A percentile compares a stretch with the other conserved stretches of the same genome.
These are phyloP conservation scores for Solanum virginianum DNA, from an alignment of 257 asterid genomes.

Conservation along the genomic window DNA sequence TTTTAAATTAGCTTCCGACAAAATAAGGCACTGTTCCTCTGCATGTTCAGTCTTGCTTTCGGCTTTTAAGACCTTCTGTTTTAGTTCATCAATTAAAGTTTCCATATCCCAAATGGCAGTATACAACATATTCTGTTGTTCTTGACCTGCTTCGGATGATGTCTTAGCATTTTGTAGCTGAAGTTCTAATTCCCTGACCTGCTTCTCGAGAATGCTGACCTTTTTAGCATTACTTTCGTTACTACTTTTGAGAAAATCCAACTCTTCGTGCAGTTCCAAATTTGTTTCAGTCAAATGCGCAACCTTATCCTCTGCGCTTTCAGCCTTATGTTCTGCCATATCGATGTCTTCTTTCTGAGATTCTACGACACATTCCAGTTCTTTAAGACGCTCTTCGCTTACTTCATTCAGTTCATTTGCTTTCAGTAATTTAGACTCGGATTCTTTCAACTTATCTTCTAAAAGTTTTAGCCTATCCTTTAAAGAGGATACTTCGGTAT, in stretches of 20 bases:
- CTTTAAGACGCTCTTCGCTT: conserved; percentile 16
- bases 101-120: conserved; percentile 98
- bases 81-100: conserved; percentile 78
- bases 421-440: conserved; percentile 12
- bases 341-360: conserved; percentile 27
- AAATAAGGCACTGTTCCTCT: conserved; percentile 27
- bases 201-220: conserved; percentile 49
- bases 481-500: conserved; percentile 34
- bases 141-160: conserved; percentile 77
- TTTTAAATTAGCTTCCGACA: conserved; percentile 51
- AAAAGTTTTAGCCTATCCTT: conserved; percentile 31
- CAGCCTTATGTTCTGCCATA: conserved; percentile 16
- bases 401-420: conserved; percentile 14
- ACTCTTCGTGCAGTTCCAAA: conserved; percentile 65
- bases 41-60: too few species aligned
- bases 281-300: conserved; percentile 59
- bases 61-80: too few species aligned
- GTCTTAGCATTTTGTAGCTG: too few species aligned
- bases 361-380: conserved; percentile 26
- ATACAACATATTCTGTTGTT: conserved; percentile 75
- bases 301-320: conserved; percentile 22
- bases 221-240: conserved; percentile 46
- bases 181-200: conserved; percentile 54
- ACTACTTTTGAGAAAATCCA: conserved; percentile 53
- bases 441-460: conserved; percentile 34